A percentile compares a stretch with the other conserved stretches of the same genome.
Evolutionary conservation across 352 stramenopile species (phyloP).

Genomic region (Paralagenidium karlingii): DNA sequence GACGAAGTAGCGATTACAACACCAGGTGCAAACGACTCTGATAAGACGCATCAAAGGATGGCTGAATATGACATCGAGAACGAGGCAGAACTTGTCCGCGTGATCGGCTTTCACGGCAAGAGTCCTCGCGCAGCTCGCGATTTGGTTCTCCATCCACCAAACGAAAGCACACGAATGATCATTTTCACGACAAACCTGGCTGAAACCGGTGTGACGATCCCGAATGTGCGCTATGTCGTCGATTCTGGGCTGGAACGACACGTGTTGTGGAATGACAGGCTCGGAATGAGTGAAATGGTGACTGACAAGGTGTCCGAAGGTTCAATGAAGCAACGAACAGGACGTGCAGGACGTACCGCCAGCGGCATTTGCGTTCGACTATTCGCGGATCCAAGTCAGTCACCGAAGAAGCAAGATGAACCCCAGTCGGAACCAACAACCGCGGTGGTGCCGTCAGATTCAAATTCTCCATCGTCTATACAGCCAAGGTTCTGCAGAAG

Average conservation of each 20-base stretch:
- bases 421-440: conserved; percentile 5
- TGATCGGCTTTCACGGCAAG: conserved; percentile 12
- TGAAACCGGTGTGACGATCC: conserved; percentile 14
- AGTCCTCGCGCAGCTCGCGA: conserved; percentile 8
- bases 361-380: conserved; percentile 13
- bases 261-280: conserved; percentile 10
- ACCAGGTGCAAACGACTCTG: too few relatives aligned
- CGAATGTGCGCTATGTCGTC: conserved; percentile 17
- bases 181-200: conserved; percentile 16
- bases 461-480: too few relatives aligned
- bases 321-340: conserved; percentile 10
- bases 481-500: too few relatives aligned
- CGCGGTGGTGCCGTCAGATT: neutral
- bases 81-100: conserved; percentile 1
- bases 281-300: conserved; percentile 15
- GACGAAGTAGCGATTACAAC: too few relatives aligned
- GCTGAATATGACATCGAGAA: too few relatives aligned
- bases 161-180: conserved; percentile 3
- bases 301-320: conserved; percentile 7
- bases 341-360: conserved; percentile 8
- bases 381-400: conserved; percentile 3
- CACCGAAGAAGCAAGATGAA: neutral
- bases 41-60: too few relatives aligned
- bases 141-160: conserved; percentile 6
- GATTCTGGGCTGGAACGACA: conserved; percentile 14